Percentiles rank a stretch among this genome's conserved stretches.
phyloP scores from a whole-genome alignment of 805 yeast species.

The Yamadazyma ubonensis region DNA sequence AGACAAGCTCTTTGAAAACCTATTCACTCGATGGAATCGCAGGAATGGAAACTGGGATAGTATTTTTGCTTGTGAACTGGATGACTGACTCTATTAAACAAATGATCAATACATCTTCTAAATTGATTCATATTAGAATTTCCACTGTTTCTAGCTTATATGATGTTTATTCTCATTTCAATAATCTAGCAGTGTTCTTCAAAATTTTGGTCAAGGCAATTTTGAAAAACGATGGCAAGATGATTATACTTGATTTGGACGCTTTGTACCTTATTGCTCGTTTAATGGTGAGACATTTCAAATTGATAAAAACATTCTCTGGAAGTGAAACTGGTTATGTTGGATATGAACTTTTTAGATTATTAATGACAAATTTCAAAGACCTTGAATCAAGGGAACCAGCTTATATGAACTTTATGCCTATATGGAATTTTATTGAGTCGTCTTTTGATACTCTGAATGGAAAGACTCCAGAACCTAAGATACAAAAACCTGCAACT shows the following conservation, averaged over 20 bases:
- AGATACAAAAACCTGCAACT: constrained; percentile 10
- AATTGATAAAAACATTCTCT: constrained; percentile 34
- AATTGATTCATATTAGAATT: constrained; percentile 36
- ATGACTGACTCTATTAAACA: constrained; percentile 42
- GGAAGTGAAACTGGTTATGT: constrained; percentile 29
- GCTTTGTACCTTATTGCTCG: constrained; percentile 34
- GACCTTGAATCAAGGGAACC: constrained; percentile 35
- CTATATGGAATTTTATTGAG: constrained; percentile 35
- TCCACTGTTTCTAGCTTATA: constrained; percentile 30
- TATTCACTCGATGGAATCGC: constrained; percentile 14
- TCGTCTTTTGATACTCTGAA: constrained; percentile 9
- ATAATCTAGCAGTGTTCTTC: constrained; percentile 41
- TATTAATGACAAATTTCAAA: constrained; percentile 32
- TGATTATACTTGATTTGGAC: constrained; percentile 43
- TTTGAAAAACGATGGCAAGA: constrained; percentile 39
- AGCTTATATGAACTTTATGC: constrained; percentile 30
- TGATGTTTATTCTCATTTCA: constrained; percentile 36
- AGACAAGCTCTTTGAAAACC: constrained; percentile 19
- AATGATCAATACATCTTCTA: constrained; percentile 32
- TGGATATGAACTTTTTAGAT: constrained; percentile 36
- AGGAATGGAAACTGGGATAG: constrained; percentile 40
- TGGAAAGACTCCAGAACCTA: constrained; percentile 1
- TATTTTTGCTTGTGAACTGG: constrained; percentile 49
- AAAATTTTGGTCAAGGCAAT: constrained; percentile 33
- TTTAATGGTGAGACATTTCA: constrained; percentile 32